Evolutionary conservation across 2,329 filamentous ascomycete genomes (phyloP).

Genomic region (Pezicula rhizophila): DNA sequence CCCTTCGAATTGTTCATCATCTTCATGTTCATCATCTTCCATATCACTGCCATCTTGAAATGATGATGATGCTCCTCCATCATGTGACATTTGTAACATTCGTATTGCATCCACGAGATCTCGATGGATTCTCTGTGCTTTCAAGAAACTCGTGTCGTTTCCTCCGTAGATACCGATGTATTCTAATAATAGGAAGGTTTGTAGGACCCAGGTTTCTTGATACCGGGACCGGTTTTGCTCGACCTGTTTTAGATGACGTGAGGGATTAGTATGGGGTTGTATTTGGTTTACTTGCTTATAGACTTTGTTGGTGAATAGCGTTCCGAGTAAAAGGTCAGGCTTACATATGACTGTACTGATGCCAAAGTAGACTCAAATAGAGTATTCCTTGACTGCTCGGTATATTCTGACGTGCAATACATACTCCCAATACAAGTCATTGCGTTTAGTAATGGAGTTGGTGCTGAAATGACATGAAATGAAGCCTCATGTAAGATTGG

Average conservation of each 20-base stretch:
- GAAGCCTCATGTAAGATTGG: conserved; percentile 5
- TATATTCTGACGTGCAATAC: conserved; percentile 2
- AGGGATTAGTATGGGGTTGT: neutral
- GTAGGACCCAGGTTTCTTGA: conserved; percentile 6
- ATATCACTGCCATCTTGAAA: conserved; percentile 25
- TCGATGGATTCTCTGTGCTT: conserved; percentile 6
- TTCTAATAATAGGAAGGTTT: conserved; percentile 6
- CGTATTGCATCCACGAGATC: conserved; percentile 6
- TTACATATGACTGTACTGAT: conserved; percentile 6
- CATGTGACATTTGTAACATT: conserved; percentile 31
- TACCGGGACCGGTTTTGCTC: conserved; percentile 7
- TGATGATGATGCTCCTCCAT: conserved; percentile 29
- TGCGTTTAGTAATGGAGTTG: conserved; percentile 1
- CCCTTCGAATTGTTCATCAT: neutral
- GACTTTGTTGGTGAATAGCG: no score
- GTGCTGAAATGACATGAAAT: conserved; percentile 7
- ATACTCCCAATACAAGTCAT: conserved; percentile 6
- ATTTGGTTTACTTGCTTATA: neutral
- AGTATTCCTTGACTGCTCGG: conserved; percentile 1
- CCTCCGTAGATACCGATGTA: conserved; percentile 6
- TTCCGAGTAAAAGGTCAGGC: neutral
- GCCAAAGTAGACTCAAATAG: conserved; percentile 1
- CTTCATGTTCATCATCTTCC: conserved; percentile 3
- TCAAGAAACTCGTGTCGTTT: conserved; percentile 3
- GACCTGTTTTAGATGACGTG: neutral